Evolutionary conservation across 768 basidiomycete genomes (phyloP), one percentile per base, ranked within the genome.

Genomic region (Brasilioporus rufonigricans): DNA sequence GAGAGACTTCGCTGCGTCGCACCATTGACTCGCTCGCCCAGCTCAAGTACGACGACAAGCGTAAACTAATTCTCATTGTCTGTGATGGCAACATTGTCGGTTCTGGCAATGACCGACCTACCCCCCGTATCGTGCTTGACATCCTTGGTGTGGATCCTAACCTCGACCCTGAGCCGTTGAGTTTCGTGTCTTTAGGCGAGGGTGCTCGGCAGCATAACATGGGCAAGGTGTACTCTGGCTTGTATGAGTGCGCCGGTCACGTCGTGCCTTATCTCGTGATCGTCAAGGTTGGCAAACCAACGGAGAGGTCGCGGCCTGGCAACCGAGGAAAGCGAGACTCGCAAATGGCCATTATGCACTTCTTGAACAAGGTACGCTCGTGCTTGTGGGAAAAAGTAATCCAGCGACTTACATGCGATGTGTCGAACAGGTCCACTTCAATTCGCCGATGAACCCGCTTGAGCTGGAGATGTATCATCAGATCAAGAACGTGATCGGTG

Each of bases 401-500:
- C 1, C 2, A 19, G 10, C 9, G 3, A 19, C 50, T 60, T 32
- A 67, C 4, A 3, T 5, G 16, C 16, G 24, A 54, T 21, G 2
- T 5, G 3, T 13, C 41, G 49, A 4, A 24, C 56, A 93, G 92
- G 97, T 98, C 43, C 97, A 98, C 73, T 98, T 96, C 73, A 92
- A 95, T 70, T 73, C 92, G 21, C 87, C 94, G 0, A 98, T 99
- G 97, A 92, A 89, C 65, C 97, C 97, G 1, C 74, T 96, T 58
- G 97, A 99, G 74, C 74, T 99, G 50, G 97, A 99, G 76, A 96
- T 99, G 77, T 98, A 94, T 68, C 97, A 98, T 70, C 97, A 99
- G 73, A 94, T 98, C 80, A 93, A 98, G 82, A 99, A 99, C 65
- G 94, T 98, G 50, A 98, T 99, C 63, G 97, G 97, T 72, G 93